Percentiles rank a stretch among this genome's conserved stretches.
phyloP scores from a whole-genome alignment of 495 filamentous ascomycete genomes.

The Chlorociboria aeruginascens region DNA sequence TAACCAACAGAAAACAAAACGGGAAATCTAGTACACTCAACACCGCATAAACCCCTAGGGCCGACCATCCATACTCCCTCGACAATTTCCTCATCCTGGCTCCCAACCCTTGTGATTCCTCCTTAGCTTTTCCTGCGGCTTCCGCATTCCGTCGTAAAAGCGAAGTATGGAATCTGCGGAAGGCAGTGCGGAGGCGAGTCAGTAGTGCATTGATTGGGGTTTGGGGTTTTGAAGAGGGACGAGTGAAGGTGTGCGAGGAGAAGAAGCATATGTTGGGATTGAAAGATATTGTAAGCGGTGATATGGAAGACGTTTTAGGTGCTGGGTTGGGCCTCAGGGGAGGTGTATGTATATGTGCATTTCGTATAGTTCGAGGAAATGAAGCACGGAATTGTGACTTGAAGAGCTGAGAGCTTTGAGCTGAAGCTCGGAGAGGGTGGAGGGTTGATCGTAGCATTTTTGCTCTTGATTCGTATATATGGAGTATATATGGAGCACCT shows the following conservation, averaged over 20 bases:
- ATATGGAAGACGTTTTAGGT: too few relatives aligned
- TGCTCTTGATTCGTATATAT: too few relatives aligned
- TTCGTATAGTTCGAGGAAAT: background rate
- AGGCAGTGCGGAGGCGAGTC: background rate
- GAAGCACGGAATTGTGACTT: background rate
- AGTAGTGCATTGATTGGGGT: constrained; percentile 7
- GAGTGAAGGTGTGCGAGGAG: constrained; percentile 8
- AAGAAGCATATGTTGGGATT: constrained; percentile 10
- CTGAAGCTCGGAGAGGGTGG: background rate
- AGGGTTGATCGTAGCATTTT: constrained; percentile 15
- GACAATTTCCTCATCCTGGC: constrained; percentile 69
- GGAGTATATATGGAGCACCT: too few relatives aligned
- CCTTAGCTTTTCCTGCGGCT: background rate
- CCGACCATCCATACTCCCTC: constrained; percentile 88
- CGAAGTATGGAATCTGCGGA: constrained; percentile 15
- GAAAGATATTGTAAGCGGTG: background rate
- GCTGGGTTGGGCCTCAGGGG: too few relatives aligned
- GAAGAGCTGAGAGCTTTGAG: background rate
- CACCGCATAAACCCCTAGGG: constrained; percentile 77
- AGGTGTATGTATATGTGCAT: too few relatives aligned
- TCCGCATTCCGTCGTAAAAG: constrained; percentile 6
- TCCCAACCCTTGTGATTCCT: constrained; percentile 45
- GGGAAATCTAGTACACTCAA: constrained; percentile 86
- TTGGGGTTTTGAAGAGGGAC: background rate
- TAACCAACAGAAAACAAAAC: constrained; percentile 83